Conservation (phyloP, 2,329 filamentous ascomycete species). For the Fusarium ramigenum region DNA sequence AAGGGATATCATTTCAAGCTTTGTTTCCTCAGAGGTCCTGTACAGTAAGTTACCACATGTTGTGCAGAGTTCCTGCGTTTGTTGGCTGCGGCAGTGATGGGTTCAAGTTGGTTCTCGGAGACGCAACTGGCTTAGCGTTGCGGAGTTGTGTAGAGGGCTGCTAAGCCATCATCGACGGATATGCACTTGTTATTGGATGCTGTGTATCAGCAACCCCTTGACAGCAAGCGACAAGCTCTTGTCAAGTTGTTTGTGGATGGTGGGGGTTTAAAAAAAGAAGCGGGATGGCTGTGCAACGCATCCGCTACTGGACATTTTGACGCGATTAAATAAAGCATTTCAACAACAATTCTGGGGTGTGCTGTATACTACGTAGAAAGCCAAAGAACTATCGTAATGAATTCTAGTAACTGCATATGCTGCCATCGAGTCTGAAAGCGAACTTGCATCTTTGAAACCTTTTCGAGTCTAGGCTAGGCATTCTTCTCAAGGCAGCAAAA, state of each 20-base stretch:
- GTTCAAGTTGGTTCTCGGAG: slow-evolving; percentile 24
- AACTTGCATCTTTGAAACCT: slow-evolving; percentile 1
- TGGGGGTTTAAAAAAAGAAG: slow-evolving; percentile 43
- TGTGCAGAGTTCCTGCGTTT: slow-evolving; percentile 42
- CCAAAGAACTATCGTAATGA: slow-evolving; percentile 1
- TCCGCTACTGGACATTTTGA: slow-evolving; percentile 2
- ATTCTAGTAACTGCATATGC: background rate
- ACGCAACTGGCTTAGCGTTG: slow-evolving; percentile 33
- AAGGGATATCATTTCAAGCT: slow-evolving; percentile 28
- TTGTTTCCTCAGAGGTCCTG: slow-evolving; percentile 16
- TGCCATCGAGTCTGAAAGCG: background rate
- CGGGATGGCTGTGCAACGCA: slow-evolving; percentile 43
- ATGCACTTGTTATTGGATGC: slow-evolving; percentile 34
- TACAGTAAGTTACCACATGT: slow-evolving; percentile 22
- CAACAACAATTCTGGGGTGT: background rate
- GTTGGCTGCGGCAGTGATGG: slow-evolving; percentile 28
- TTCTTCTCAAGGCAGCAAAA: background rate
- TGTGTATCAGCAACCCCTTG: slow-evolving; percentile 18
- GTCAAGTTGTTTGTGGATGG: slow-evolving; percentile 15
- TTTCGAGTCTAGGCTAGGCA: slow-evolving; percentile 16
- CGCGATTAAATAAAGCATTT: background rate
- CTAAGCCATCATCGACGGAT: slow-evolving; percentile 35
- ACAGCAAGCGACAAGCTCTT: slow-evolving; percentile 15
- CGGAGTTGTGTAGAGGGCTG: background rate
- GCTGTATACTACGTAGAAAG: background rate